Evolutionary conservation across 306 rosid species (phyloP), one percentile per base, ranked within the genome.

Genomic region (Cucurbita pepo): DNA sequence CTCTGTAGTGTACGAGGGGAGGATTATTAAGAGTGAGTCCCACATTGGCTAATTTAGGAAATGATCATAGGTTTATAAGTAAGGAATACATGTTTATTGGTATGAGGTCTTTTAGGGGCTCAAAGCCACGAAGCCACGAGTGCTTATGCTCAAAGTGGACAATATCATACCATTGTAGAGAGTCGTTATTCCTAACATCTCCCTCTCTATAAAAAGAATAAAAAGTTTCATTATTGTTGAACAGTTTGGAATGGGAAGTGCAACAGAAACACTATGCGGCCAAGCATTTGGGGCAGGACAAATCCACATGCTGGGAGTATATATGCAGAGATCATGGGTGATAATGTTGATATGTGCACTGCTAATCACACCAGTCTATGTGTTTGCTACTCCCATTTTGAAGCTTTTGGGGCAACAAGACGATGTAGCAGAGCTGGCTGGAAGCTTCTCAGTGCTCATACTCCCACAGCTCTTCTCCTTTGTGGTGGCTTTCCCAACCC

Each of bases 261-360:
- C 97, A 19, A 47, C 88, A 0, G 97, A 89, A 86, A 91, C 96
- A 6, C 82, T 91, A 0, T 89, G 96, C 10, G 97, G 97, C 4
- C 96, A 91, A 78, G 94, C 97, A 57, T 87, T 69, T 77, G 96
- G 97, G 16, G 97, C 97, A 15, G 96, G 97, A 6, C 89, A 89
- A 67, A 8, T 83, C 69, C 14, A 77, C 22, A 71, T 89, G 95
- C 90, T 92, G 61, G 95, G 96, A 11, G 77, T 92, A 36, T 88
- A 92, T 71, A 77, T 88, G 96, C 97, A 92, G 59, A 89, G 97
- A 3, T 89, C 97, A 0, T 89, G 94, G 91, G 69, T 83, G 36
- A 85, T 92, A 70, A 81, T 85, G 45, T 75, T 77, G 4, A 54
- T 55, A 34, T 79, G 89, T 3, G 79, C 83, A 65, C 11, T 92